Conservation (phyloP, 73 alveolate species). For the Blepharisma japonicum region DNA sequence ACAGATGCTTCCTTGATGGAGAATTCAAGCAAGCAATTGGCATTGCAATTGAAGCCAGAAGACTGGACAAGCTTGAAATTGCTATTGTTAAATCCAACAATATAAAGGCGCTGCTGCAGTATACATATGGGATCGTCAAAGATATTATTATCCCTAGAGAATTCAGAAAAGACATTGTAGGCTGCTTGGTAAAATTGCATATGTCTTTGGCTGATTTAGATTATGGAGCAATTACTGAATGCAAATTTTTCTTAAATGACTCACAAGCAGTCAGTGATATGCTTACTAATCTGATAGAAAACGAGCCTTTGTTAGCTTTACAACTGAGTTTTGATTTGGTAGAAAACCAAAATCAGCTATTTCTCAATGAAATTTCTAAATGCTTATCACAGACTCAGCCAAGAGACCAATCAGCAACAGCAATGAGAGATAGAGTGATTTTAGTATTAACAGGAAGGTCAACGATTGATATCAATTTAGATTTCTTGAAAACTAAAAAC, state of each 20-base stretch:
- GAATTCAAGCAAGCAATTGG: constrained; percentile 92
- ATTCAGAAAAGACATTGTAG: constrained; percentile 67
- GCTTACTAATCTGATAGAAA: constrained; percentile 59
- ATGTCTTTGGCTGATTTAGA: constrained; percentile 62
- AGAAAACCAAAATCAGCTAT: constrained; percentile 82
- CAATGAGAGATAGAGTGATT: constrained; percentile 41
- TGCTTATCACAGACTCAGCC: constrained; percentile 2
- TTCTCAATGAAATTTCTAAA: constrained; percentile 48
- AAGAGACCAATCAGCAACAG: not conserved
- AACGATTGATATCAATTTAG: constrained; percentile 56
- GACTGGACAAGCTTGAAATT: constrained; percentile 80
- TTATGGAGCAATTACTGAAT: constrained; percentile 67
- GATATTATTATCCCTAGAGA: constrained; percentile 69
- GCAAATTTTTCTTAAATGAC: constrained; percentile 80
- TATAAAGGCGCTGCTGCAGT: constrained; percentile 56
- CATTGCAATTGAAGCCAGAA: constrained; percentile 87
- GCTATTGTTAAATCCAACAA: constrained; percentile 69
- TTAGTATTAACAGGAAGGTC: constrained; percentile 49
- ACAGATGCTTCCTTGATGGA: constrained; percentile 74
- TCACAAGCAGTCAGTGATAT: constrained; percentile 82
- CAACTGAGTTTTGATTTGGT: constrained; percentile 85
- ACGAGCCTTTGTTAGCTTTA: constrained; percentile 68
- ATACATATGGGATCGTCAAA: constrained; percentile 76
- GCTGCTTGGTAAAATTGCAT: constrained; percentile 54
- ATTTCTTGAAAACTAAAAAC: constrained; percentile 67